phyloP scores from a whole-genome alignment of 1,284 basidiomycete genomes.

The Naganishia cerealis region DNA sequence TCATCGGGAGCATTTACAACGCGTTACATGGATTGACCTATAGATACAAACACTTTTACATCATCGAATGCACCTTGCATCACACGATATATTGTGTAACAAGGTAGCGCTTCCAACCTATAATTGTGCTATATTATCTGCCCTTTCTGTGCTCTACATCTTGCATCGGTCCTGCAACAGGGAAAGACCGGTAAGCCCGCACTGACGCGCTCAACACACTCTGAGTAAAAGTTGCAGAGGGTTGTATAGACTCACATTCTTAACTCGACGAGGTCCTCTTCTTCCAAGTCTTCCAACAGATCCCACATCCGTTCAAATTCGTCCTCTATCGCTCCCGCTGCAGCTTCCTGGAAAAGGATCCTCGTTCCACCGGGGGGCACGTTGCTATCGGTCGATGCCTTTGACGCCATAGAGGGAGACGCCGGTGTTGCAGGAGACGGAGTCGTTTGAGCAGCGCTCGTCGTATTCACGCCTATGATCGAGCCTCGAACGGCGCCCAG shows the following conservation, averaged over 20 bases:
- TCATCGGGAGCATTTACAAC: not conserved
- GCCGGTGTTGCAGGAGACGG: slow-evolving; percentile 38
- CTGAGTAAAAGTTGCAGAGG: not conserved
- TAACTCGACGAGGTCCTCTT: slow-evolving; percentile 63
- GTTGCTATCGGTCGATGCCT: slow-evolving; percentile 26
- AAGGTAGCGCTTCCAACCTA: not conserved
- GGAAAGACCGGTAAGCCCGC: not conserved
- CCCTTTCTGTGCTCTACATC: slow-evolving; percentile 21
- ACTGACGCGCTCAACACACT: not conserved
- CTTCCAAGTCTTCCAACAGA: slow-evolving; percentile 79
- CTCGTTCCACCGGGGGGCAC: slow-evolving; percentile 42
- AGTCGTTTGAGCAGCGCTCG: slow-evolving; percentile 19
- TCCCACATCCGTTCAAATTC: slow-evolving; percentile 95
- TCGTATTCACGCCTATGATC: not conserved
- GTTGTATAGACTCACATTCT: slow-evolving; percentile 42
- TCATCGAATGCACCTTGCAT: not conserved
- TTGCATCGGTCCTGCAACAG: slow-evolving; percentile 10
- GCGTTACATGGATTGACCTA: not conserved
- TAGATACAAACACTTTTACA: not conserved
- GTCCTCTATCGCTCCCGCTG: slow-evolving; percentile 66
- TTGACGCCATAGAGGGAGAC: slow-evolving; percentile 43
- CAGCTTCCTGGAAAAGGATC: slow-evolving; percentile 51
- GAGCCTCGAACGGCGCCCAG: slow-evolving; percentile 10
- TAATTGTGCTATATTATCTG: slow-evolving; percentile 2
- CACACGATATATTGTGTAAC: not conserved